Evolutionary conservation across 768 basidiomycete species (phyloP), one percentile per base, ranked within the genome.

Genomic region (Paxillus rubicundulus): DNA sequence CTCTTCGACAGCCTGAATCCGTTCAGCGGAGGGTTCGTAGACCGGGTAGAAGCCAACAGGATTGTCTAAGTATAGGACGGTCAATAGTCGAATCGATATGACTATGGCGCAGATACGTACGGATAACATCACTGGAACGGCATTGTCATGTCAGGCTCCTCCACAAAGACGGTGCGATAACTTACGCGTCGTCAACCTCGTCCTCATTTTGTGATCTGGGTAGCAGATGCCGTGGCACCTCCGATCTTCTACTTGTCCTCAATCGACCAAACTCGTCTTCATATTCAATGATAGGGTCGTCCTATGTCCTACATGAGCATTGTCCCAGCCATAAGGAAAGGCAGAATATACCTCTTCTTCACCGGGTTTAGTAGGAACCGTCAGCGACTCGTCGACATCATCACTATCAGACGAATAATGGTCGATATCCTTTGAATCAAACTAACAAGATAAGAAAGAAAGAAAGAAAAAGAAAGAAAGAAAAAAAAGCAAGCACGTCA

Each of bases 181-280:
- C 81, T 49, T 63, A 85, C 82, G 82, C 82, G 60, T 88, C 84
- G 45, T 82, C 81, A 5, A 65, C 50, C 24, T 52, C 53, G 30
- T 74, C 72, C 20, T 80, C 75, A 17, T 79, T 72, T 33, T 76
- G 74, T n/a, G 70, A 54, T 32, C 74, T 63, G 9, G 74, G 74
- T 5, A 81, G 63, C 9, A 89, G 71, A 53, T 87, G 72, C 33
- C 88, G 78, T 37, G 92, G 91, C 1, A 93, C 79, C 61, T 93
- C 88, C 12, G 91, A 92, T 9, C 80, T 79, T 46, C 76, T 78
- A 16, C 79, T 82, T 1, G 80, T 87, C 53, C 89, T 75, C 36
- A 82, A 59, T n/a, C 92, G 82, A 33, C 91, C 91, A 63, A 90
- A 91, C 62, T 93, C 92, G 57, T 94, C 92, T 63, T 87, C 83